phyloP scores from a whole-genome alignment of 257 asterid genomes.

The Asclepias syriaca region DNA sequence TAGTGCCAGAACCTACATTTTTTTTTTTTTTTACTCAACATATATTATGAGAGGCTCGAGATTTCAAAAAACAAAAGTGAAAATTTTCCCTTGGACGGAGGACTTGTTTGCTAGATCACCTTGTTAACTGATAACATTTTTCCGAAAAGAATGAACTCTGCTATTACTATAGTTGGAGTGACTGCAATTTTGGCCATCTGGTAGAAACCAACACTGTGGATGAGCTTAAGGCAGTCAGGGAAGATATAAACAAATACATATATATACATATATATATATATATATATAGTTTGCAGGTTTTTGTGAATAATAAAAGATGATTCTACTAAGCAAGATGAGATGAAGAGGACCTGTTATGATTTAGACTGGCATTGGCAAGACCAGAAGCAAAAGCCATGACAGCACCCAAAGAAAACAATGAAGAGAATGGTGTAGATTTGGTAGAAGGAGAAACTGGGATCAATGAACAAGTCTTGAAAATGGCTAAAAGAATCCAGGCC shows the following conservation, averaged over 20 bases:
- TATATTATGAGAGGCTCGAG: background rate
- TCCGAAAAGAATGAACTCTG: constrained; percentile 60
- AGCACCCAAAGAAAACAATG: constrained; percentile 69
- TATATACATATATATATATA: background rate
- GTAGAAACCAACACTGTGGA: constrained; percentile 81
- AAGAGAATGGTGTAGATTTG: constrained; percentile 64
- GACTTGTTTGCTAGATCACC: constrained; percentile 25
- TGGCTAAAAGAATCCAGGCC: constrained; percentile 72
- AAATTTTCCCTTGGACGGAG: background rate
- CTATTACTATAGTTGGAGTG: constrained; percentile 79
- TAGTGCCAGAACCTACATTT: constrained; percentile 55
- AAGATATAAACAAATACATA: too few species aligned
- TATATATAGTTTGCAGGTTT: too few species aligned
- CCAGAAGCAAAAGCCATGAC: constrained; percentile 91
- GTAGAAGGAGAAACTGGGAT: constrained; percentile 80
- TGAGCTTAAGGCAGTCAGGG: constrained; percentile 32
- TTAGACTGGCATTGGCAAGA: constrained; percentile 76
- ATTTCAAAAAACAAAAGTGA: background rate
- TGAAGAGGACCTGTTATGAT: constrained; percentile 58
- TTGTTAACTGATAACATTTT: constrained; percentile 49
- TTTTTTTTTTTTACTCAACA: background rate
- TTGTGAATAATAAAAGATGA: too few species aligned
- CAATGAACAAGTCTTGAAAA: constrained; percentile 55
- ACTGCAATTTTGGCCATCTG: constrained; percentile 96
- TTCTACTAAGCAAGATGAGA: too few species aligned